A percentile compares a stretch with the other conserved stretches of the same genome.
Evolutionary conservation across 2,329 filamentous ascomycete genomes (phyloP).

Genomic region (Dothidotthia symphoricarpi): DNA sequence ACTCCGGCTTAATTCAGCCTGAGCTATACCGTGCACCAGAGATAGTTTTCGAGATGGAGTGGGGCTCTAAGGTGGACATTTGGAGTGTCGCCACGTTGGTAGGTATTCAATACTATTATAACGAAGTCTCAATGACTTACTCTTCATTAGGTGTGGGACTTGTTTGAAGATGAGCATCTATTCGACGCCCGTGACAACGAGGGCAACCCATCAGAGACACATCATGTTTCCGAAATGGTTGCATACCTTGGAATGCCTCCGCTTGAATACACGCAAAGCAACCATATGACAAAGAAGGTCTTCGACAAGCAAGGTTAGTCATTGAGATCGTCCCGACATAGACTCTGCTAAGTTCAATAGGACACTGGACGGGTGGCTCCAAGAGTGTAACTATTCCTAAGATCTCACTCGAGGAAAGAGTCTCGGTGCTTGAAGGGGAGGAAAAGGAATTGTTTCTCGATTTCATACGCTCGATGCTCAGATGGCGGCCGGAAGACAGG

Average conservation of each 20-base stretch:
- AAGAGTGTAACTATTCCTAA: constrained; percentile 12
- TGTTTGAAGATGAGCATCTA: constrained; percentile 39
- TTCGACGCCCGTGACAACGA: constrained; percentile 32
- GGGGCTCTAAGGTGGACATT: constrained; percentile 42
- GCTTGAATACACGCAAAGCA: constrained; percentile 24
- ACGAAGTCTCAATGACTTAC: constrained; percentile 12
- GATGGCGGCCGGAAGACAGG: constrained; percentile 39
- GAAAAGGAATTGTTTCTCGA: constrained; percentile 32
- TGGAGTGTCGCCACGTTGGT: constrained; percentile 44
- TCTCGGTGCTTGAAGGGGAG: constrained; percentile 23
- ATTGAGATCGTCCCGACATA: constrained; percentile 10
- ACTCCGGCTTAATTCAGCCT: constrained; percentile 38
- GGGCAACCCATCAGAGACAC: constrained; percentile 21
- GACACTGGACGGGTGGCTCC: constrained; percentile 20
- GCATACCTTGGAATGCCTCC: constrained; percentile 26
- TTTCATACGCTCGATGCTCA: constrained; percentile 39
- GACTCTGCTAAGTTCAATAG: constrained; percentile 16
- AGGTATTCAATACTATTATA: constrained; percentile 18
- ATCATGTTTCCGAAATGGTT: constrained; percentile 37
- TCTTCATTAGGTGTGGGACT: constrained; percentile 36
- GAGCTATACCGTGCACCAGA: constrained; percentile 44
- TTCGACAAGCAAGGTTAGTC: constrained; percentile 26
- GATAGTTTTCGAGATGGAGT: constrained; percentile 40
- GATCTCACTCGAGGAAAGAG: constrained; percentile 16
- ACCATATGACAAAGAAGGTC: constrained; percentile 19